Percentiles rank a stretch among this genome's conserved stretches.
phyloP scores from a whole-genome alignment of 768 basidiomycete genomes.

The Rhizopogon vesiculosus region DNA sequence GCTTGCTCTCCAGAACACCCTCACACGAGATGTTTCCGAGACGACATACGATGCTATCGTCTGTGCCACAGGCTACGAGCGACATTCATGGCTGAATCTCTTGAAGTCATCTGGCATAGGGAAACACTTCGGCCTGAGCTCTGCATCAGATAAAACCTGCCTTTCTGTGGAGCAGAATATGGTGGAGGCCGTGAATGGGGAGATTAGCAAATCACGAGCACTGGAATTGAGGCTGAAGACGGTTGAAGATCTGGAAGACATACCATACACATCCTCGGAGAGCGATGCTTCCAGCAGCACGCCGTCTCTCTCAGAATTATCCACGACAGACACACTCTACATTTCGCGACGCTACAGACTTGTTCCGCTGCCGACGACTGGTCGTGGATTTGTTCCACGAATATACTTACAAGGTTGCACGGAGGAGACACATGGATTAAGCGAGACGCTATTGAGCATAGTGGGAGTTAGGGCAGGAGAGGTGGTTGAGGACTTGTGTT shows the following conservation, averaged over 20 bases:
- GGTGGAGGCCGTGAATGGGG: background rate
- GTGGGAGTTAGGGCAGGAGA: slow-evolving; percentile 41
- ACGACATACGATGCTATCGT: slow-evolving; percentile 42
- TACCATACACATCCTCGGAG: background rate
- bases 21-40: slow-evolving; percentile 27
- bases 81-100: slow-evolving; percentile 40
- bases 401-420: slow-evolving; percentile 34
- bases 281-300: slow-evolving; percentile 7
- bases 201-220: too few relatives aligned
- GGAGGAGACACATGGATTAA: slow-evolving; percentile 34
- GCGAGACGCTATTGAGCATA: slow-evolving; percentile 44
- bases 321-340: slow-evolving; percentile 11
- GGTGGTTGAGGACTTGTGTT: slow-evolving; percentile 35
- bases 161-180: slow-evolving; percentile 9
- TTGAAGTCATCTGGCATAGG: slow-evolving; percentile 35
- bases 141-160: slow-evolving; percentile 2
- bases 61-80: slow-evolving; percentile 52
- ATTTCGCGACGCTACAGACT: slow-evolving; percentile 41
- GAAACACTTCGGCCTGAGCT: slow-evolving; percentile 30
- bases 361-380: slow-evolving; percentile 14
- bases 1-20: slow-evolving; percentile 31
- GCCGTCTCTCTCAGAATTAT: slow-evolving; percentile 7
- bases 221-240: background rate
- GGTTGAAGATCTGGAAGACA: too few relatives aligned
- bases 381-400: slow-evolving; percentile 10